A percentile compares a stretch with the other conserved stretches of the same genome.
These are phyloP conservation scores for Arctostaphylos glauca DNA, from an alignment of 148 eudicot species.

Conservation along the genomic window DNA sequence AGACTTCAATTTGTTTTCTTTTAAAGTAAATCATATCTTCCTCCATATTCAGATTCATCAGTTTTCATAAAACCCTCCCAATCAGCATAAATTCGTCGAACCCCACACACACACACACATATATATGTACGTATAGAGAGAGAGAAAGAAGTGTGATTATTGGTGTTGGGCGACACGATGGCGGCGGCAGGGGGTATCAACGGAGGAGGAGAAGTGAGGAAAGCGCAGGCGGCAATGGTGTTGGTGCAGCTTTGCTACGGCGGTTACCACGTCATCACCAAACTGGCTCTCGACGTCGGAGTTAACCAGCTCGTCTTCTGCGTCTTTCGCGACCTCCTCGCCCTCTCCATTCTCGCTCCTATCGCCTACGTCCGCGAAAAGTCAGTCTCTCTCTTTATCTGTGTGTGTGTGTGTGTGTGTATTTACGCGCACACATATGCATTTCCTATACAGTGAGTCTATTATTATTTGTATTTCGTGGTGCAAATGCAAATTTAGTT, in stretches of 20 bases:
- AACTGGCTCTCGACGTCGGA: slow-evolving; percentile 78
- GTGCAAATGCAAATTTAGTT: too few species aligned
- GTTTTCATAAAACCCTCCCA: background rate
- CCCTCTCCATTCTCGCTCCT: slow-evolving; percentile 85
- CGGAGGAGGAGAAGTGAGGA: slow-evolving; percentile 40
- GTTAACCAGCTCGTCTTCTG: slow-evolving; percentile 82
- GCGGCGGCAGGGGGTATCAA: background rate
- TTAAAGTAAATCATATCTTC: background rate
- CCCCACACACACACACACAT: background rate
- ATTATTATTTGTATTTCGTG: too few species aligned
- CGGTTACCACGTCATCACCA: slow-evolving; percentile 87
- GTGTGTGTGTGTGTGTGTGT: too few species aligned
- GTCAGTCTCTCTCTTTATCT: slow-evolving; percentile 33
- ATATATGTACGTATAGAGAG: too few species aligned
- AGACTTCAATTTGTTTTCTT: background rate
- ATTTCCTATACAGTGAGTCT: too few species aligned
- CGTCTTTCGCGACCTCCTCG: slow-evolving; percentile 67
- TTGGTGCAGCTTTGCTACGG: slow-evolving; percentile 66
- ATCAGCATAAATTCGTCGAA: background rate
- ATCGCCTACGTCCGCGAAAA: slow-evolving; percentile 81
- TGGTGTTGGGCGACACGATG: background rate
- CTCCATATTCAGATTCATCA: background rate
- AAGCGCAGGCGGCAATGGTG: slow-evolving; percentile 68
- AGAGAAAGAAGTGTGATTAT: background rate
- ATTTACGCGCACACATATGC: too few species aligned